These are phyloP conservation scores for Cyclaneusma minus DNA, from an alignment of 2,329 filamentous ascomycete genomes.

Conservation along the genomic window DNA sequence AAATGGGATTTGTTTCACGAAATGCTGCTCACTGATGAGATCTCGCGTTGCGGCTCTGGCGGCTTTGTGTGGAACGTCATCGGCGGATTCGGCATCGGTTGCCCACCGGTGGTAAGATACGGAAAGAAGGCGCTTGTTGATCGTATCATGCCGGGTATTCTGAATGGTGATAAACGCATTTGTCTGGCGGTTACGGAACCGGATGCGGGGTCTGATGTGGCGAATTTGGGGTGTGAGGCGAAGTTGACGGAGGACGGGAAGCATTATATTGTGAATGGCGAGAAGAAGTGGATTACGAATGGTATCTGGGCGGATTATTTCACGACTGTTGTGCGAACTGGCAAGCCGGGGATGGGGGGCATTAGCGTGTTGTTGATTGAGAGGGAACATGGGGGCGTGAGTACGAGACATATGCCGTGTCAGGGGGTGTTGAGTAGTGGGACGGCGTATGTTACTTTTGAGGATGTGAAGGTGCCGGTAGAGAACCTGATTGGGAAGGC, in stretches of 20 bases:
- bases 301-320: conserved; percentile 96
- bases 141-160: conserved; percentile 73
- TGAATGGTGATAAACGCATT: conserved; percentile 90
- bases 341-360: conserved; percentile 80
- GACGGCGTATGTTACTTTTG: conserved; percentile 95
- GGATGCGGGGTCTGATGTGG: conserved; percentile 88
- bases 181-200: conserved; percentile 96
- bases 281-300: conserved; percentile 99
- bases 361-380: conserved; percentile 86
- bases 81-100: conserved; percentile 91
- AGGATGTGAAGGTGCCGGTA: conserved; percentile 98
- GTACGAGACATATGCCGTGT: conserved; percentile 92
- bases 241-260: conserved; percentile 92
- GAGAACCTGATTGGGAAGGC: conserved; percentile 96
- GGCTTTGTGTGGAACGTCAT: conserved; percentile 96
- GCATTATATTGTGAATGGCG: conserved; percentile 97
- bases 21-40: conserved; percentile 85
- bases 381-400: conserved; percentile 68
- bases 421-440: conserved; percentile 93
- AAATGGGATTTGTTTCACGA: conserved; percentile 99
- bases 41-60: conserved; percentile 76
- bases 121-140: conserved; percentile 74
- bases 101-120: conserved; percentile 82
- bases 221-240: conserved; percentile 88
- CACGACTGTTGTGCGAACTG: conserved; percentile 88